Conservation (phyloP, 345 rosid species). For the Trapa incisa region DNA sequence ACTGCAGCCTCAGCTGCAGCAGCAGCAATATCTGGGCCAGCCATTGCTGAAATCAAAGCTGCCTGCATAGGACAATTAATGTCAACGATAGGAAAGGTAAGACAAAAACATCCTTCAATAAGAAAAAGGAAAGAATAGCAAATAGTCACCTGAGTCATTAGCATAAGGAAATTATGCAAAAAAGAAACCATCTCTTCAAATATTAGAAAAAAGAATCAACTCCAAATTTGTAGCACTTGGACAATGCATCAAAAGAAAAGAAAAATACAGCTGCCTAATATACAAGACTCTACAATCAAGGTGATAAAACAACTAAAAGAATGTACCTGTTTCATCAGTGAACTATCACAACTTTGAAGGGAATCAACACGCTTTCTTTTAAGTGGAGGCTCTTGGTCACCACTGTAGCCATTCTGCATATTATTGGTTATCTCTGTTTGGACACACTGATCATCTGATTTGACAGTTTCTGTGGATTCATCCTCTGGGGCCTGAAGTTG, state of each 20-base stretch:
- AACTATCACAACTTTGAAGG: slow-evolving; percentile 31
- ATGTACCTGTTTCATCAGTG: slow-evolving; percentile 77
- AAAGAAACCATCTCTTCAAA: not conserved
- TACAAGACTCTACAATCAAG: no score
- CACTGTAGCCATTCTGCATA: slow-evolving; percentile 36
- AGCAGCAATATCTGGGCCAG: slow-evolving; percentile 47
- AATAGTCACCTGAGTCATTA: not conserved
- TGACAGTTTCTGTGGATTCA: slow-evolving; percentile 17
- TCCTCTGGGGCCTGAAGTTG: slow-evolving; percentile 20
- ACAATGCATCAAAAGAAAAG: not conserved
- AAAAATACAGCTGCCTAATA: not conserved
- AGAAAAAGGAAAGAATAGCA: not conserved
- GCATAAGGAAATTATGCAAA: not conserved
- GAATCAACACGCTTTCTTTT: slow-evolving; percentile 37
- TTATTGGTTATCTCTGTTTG: slow-evolving; percentile 19
- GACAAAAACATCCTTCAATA: not conserved
- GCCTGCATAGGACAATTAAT: slow-evolving; percentile 27
- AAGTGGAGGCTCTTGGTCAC: slow-evolving; percentile 35
- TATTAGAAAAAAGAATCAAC: not conserved
- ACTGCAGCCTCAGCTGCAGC: slow-evolving; percentile 83
- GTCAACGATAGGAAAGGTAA: not conserved
- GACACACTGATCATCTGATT: slow-evolving; percentile 22
- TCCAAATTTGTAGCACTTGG: not conserved
- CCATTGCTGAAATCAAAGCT: slow-evolving; percentile 50
- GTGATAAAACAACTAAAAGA: not conserved